phyloP scores from a whole-genome alignment of 805 yeast genomes.

The Lachancea fermentati region DNA sequence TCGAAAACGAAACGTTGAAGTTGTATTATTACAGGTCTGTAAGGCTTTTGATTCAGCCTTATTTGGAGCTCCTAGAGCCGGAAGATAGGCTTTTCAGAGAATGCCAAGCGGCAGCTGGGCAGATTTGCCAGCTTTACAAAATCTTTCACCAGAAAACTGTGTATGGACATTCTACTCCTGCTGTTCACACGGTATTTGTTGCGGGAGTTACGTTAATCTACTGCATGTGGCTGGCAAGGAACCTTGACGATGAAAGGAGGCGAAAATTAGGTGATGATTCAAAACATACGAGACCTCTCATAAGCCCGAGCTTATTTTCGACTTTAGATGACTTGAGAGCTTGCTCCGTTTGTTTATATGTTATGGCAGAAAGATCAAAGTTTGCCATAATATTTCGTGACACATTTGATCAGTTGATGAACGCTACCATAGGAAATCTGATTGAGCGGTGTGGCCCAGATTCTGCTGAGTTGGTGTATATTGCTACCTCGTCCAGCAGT shows the following conservation, averaged over 20 bases:
- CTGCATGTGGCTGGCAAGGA: conserved; percentile 62
- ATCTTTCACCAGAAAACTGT: conserved; percentile 59
- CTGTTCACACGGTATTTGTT: conserved; percentile 60
- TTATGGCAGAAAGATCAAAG: conserved; percentile 60
- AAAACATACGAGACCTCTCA: conserved; percentile 55
- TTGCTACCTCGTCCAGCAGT: conserved; percentile 6
- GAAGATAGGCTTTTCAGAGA: conserved; percentile 54
- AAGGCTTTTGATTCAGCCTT: conserved; percentile 57
- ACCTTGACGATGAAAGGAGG: conserved; percentile 52
- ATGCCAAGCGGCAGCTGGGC: conserved; percentile 70
- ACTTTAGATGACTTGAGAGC: conserved; percentile 61
- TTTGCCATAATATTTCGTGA: conserved; percentile 59
- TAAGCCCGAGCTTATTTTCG: conserved; percentile 47
- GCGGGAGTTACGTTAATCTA: conserved; percentile 65
- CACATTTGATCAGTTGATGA: conserved; percentile 61
- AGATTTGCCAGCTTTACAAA: conserved; percentile 57
- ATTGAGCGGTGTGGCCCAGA: conserved; percentile 60
- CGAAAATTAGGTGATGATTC: conserved; percentile 50
- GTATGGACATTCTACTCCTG: conserved; percentile 58
- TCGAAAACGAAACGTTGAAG: conserved; percentile 55
- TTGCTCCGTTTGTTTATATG: conserved; percentile 58
- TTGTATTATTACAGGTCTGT: conserved; percentile 57
- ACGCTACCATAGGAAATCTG: conserved; percentile 57
- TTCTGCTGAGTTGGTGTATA: conserved; percentile 49
- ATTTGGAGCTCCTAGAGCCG: conserved; percentile 54